phyloP scores from a whole-genome alignment of 495 filamentous ascomycete species.

The Apiosordaria backusii region DNA sequence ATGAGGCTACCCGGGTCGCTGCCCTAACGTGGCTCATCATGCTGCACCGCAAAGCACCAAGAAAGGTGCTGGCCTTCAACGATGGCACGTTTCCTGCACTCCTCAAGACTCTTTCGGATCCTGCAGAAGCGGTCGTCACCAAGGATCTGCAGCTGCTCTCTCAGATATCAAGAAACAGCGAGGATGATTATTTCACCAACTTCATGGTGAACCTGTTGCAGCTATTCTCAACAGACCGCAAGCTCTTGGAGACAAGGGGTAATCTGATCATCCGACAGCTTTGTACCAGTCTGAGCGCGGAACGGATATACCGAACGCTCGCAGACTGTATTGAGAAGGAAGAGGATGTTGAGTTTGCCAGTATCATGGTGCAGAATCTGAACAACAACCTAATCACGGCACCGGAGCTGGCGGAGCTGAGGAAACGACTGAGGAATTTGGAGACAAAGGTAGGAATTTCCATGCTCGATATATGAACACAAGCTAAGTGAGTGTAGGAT shows the following conservation, averaged over 20 bases:
- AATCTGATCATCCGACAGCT: constrained; percentile 96
- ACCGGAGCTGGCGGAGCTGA: constrained; percentile 84
- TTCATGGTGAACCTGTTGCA: constrained; percentile 98
- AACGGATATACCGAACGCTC: constrained; percentile 92
- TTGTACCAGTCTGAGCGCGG: constrained; percentile 85
- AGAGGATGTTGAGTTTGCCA: constrained; percentile 96
- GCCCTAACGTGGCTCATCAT: constrained; percentile 95
- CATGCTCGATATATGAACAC: not conserved
- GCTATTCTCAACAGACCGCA: constrained; percentile 89
- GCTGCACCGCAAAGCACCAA: constrained; percentile 90
- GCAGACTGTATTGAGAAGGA: constrained; percentile 98
- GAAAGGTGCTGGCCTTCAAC: constrained; percentile 91
- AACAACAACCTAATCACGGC: constrained; percentile 99
- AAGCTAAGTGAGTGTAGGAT: constrained; percentile 51
- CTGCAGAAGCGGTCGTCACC: constrained; percentile 91
- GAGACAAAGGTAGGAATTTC: constrained; percentile 85
- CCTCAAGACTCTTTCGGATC: constrained; percentile 93
- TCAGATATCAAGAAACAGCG: constrained; percentile 93
- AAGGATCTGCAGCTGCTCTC: constrained; percentile 92
- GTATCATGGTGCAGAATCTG: constrained; percentile 98
- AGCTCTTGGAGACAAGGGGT: constrained; percentile 84
- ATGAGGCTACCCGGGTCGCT: constrained; percentile 91
- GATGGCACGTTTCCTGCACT: constrained; percentile 96
- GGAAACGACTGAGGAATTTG: constrained; percentile 84
- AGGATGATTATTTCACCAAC: constrained; percentile 93